A percentile compares a stretch with the other conserved stretches of the same genome.
Evolutionary conservation across 495 filamentous ascomycete species (phyloP).

Genomic region (Glutinoglossum americanum): DNA sequence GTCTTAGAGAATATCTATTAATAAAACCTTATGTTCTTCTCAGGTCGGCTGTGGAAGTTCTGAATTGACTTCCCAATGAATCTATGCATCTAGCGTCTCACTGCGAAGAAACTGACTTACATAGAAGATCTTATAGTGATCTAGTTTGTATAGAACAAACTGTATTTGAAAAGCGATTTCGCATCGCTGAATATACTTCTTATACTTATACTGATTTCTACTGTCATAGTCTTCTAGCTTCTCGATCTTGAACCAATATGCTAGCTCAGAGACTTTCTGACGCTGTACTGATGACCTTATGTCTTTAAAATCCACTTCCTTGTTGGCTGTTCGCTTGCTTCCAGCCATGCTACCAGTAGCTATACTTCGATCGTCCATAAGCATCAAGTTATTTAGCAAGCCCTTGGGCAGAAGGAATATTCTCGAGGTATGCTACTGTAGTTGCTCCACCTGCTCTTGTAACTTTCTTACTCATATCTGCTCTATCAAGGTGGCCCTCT

Average conservation of each 20-base stretch:
- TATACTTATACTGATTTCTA: neutral
- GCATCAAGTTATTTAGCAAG: too few species aligned
- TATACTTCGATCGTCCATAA: too few species aligned
- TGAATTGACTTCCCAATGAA: neutral
- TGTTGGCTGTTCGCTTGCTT: too few species aligned
- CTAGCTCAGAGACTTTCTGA: too few species aligned
- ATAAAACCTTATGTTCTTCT: neutral
- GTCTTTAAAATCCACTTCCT: too few species aligned
- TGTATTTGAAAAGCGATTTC: neutral
- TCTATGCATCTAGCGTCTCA: neutral
- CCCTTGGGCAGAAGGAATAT: too few species aligned
- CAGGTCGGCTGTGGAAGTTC: neutral
- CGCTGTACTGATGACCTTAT: too few species aligned
- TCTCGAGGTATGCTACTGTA: too few species aligned
- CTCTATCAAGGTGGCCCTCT: too few species aligned
- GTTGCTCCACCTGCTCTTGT: too few species aligned
- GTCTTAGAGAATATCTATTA: neutral
- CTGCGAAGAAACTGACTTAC: neutral
- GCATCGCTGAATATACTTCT: neutral
- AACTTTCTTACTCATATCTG: too few species aligned
- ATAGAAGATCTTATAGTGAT: neutral
- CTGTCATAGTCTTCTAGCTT: neutral
- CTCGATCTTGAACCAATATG: neutral
- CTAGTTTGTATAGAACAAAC: neutral
- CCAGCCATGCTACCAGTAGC: too few species aligned